phyloP scores from a whole-genome alignment of 345 rosid genomes.

The Gossypium mustelinum region DNA sequence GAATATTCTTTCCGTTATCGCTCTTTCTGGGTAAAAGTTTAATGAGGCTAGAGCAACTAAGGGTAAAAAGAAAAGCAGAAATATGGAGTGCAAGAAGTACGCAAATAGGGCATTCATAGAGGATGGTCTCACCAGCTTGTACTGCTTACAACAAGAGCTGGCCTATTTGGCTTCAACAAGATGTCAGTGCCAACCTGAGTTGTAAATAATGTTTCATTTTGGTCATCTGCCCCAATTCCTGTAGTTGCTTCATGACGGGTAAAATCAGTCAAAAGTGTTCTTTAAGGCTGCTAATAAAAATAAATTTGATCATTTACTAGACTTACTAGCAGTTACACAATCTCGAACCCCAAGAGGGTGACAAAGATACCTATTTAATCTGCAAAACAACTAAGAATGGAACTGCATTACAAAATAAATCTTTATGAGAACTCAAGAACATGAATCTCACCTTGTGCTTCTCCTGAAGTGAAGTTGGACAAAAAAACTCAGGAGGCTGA shows the following conservation, averaged over 20 bases:
- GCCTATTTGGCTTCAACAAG: conserved; percentile 60
- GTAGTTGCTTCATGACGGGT: conserved; percentile 18
- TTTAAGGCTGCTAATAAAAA: conserved; percentile 12
- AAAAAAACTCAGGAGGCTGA: conserved; percentile 94
- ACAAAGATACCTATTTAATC: conserved; percentile 52
- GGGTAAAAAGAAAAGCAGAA: neutral
- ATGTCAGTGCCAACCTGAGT: conserved; percentile 31
- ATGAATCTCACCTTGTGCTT: conserved; percentile 60
- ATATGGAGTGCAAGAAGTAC: neutral
- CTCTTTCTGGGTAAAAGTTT: neutral
- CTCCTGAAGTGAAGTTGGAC: conserved; percentile 65
- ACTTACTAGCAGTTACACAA: conserved; percentile 59
- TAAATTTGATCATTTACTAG: conserved; percentile 10
- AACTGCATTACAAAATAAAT: conserved; percentile 18
- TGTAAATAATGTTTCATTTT: conserved; percentile 64
- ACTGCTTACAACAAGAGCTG: conserved; percentile 94
- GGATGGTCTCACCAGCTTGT: conserved; percentile 77
- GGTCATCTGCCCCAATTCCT: conserved; percentile 28
- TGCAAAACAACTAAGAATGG: conserved; percentile 70
- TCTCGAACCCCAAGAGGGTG: conserved; percentile 54
- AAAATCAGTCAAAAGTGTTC: conserved; percentile 4
- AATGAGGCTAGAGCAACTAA: neutral
- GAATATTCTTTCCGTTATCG: neutral
- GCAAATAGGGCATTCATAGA: neutral
- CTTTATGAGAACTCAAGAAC: conserved; percentile 13